Conservation (phyloP, 345 rosid species). For the Citrus glauca region DNA sequence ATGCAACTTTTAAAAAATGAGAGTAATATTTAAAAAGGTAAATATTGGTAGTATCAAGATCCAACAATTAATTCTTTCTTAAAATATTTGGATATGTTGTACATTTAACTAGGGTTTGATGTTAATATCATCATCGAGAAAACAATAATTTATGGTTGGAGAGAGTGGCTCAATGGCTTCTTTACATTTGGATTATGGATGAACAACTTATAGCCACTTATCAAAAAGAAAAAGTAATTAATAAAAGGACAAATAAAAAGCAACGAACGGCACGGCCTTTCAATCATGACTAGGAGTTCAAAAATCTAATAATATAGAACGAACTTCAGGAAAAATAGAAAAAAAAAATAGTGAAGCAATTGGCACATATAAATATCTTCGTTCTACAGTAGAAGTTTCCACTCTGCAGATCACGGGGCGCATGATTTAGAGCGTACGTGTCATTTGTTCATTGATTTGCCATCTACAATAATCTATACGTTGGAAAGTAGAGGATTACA, state of each 20-base stretch:
- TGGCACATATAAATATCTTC: not conserved
- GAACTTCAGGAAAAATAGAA: not conserved
- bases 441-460: conserved; percentile 12
- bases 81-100: not conserved
- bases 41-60: conserved; percentile 4
- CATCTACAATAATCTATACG: not conserved
- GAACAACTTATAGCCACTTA: not conserved
- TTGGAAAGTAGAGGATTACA: conserved; percentile 1
- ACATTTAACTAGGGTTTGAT: conserved; percentile 6
- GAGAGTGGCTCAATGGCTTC: not conserved
- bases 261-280: conserved; percentile 2
- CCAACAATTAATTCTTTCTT: not conserved
- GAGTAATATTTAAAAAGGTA: not conserved
- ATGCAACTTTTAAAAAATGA: too few species aligned
- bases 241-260: not conserved
- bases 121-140: conserved; percentile 6
- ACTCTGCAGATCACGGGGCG: too few species aligned
- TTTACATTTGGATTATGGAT: not conserved
- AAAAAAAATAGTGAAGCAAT: not conserved
- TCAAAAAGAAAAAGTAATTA: not conserved
- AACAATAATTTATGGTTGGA: not conserved
- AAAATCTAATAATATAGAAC: not conserved
- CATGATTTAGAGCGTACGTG: not conserved
- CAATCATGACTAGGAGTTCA: conserved; percentile 10
- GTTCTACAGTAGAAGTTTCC: too few species aligned